Percentiles rank a stretch among this genome's conserved stretches.
Conservation (phyloP, 352 stramenopile species). For the Blastocystis sp. region DNA sequence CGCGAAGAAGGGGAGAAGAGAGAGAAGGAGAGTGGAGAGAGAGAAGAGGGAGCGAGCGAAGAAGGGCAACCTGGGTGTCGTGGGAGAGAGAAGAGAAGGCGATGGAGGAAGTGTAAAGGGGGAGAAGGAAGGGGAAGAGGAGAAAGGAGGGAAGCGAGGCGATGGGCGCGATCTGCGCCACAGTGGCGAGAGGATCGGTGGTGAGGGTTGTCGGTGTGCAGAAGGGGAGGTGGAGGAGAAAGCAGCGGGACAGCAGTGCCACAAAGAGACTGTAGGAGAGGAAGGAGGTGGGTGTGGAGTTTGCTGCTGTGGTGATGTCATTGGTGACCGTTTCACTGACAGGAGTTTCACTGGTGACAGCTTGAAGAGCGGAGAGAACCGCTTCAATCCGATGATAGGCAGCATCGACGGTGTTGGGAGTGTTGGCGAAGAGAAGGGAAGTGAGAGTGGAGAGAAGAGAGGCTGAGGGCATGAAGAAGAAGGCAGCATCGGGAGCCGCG, state of each 20-base stretch:
- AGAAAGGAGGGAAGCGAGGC: conserved; percentile 22
- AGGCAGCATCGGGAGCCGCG: not conserved
- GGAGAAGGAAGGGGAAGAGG: conserved; percentile 42
- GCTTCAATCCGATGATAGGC: not conserved
- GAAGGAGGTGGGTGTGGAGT: not conserved
- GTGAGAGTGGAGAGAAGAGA: not conserved
- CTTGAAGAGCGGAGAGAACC: not conserved
- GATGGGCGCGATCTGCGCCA: not conserved
- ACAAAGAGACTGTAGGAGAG: conserved; percentile 9
- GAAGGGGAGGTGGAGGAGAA: not conserved
- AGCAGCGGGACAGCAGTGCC: not conserved
- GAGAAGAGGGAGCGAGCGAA: conserved; percentile 41
- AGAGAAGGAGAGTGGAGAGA: not conserved
- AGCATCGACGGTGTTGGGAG: not conserved
- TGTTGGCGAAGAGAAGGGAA: not conserved
- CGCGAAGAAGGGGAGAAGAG: not conserved
- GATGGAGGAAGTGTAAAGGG: not conserved
- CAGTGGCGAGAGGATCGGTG: not conserved
- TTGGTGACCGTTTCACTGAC: not conserved
- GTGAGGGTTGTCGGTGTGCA: not conserved
- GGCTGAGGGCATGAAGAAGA: not conserved
- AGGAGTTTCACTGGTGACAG: not conserved
- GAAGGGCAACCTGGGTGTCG: not conserved
- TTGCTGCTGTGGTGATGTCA: not conserved
- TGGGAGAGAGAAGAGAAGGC: not conserved